Percentiles rank a stretch among this genome's conserved stretches.
These are phyloP conservation scores for Cydonia oblonga DNA, from an alignment of 331 rosid genomes.

Conservation along the genomic window DNA sequence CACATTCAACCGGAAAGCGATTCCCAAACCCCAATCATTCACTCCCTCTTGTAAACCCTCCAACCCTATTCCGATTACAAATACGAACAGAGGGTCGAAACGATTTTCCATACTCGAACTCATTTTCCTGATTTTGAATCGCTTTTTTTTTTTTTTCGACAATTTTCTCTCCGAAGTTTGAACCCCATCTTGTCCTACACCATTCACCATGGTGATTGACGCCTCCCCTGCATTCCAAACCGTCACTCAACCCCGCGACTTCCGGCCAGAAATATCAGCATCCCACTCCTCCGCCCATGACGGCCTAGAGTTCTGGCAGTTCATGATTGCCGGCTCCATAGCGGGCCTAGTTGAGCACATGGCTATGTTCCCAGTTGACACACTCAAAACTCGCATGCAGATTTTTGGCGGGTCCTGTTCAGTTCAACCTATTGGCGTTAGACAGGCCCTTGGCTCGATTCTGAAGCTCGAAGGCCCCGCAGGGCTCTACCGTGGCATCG, in stretches of 20 bases:
- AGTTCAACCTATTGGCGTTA: conserved; percentile 15
- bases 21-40: conserved; percentile 3
- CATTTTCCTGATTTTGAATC: not conserved
- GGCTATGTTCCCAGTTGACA: conserved; percentile 39
- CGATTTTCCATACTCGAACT: not conserved
- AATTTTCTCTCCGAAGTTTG: not conserved
- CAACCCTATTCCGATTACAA: not conserved
- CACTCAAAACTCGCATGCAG: conserved; percentile 35
- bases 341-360: conserved; percentile 36
- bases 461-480: conserved; percentile 23
- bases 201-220: conserved; percentile 21
- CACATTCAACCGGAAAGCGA: conserved; percentile 24
- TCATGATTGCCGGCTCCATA: conserved; percentile 33
- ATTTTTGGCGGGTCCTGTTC: conserved; percentile 15
- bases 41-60: conserved; percentile 1
- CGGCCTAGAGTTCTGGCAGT: conserved; percentile 34
- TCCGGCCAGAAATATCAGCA: conserved; percentile 16
- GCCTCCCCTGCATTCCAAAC: conserved; percentile 12
- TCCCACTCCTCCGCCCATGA: conserved; percentile 17
- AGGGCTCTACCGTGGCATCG: conserved; percentile 26
- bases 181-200: not conserved
- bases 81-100: no score
- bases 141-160: no score
- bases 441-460: conserved; percentile 24
- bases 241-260: conserved; percentile 11